Base-by-base conservation (phyloP, 2,329 filamentous ascomycete genomes). In the Hirsutella rhossiliensis region DNA sequence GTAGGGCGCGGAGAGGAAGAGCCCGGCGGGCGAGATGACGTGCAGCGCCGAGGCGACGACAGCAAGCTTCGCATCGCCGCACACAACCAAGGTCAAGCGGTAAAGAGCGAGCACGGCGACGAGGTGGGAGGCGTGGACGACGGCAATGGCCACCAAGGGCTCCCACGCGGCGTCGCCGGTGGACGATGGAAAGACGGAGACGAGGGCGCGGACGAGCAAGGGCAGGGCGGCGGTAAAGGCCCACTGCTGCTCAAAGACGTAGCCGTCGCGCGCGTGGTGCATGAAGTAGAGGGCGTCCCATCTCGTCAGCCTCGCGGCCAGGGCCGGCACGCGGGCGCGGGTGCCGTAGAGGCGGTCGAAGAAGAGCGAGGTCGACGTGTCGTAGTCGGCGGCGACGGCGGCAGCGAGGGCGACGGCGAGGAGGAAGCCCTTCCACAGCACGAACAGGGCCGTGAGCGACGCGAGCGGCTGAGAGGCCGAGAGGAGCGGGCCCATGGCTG, bases 1-100 rank as follows among this genome's bases (percentile, higher is more conserved):
- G 61, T 92, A 94, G 0, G 90, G 87, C 0, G 89, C 83, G 0
- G 84, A 89, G 17, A 98, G 75, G 58, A 98, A 97, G 3, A 96
- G 64, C 1, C 90, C 90, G 0, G 85, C 92, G 0, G 92, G 90
- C 0, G 86, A 92, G 41, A 97, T 57, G 44, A 94, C 74, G 60
- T 97, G 87, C 41, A 97, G 67, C 15, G 75, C 66, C 3, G 87
- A 78, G 9, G 87, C 73, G 19, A 84, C 58, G 48, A 90, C 80
- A 2, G 86, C 75, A 36, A 83, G 61, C n/a, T 59, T 68, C n/a
- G 54, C 54, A 47, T 69, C 56, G 15, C 62, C 62, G 44, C 76
- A 76, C 11, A 89, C 54, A 8, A 72, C 61, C 44, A 69, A 57
- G 3, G 81, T 77, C 19, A 94, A 75, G 45, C 69, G 65, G 60